Conservation (phyloP, 1,284 basidiomycete genomes). For the Takashimella tepidaria region DNA sequence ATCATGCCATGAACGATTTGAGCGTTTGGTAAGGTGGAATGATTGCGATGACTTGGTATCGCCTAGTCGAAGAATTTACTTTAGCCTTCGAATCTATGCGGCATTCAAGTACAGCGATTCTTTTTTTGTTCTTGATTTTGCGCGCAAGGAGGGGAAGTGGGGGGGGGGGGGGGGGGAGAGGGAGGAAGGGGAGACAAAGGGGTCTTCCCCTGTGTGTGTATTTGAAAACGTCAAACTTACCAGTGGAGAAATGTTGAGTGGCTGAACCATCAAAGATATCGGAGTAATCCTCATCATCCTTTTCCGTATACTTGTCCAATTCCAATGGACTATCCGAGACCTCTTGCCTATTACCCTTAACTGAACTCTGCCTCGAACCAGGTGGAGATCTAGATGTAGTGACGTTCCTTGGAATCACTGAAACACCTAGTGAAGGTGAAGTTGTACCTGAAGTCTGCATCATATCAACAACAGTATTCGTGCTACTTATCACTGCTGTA, state of each 20-base stretch:
- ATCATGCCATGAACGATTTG: constrained; percentile 81
- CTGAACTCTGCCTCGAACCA: constrained; percentile 33
- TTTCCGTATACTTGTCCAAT: constrained; percentile 77
- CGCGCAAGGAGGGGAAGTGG: too few species aligned
- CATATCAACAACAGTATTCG: too few species aligned
- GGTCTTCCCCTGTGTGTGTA: too few species aligned
- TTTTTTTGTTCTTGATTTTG: too few species aligned
- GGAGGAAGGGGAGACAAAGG: background rate
- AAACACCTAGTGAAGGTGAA: constrained; percentile 1
- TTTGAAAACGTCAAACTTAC: constrained; percentile 4
- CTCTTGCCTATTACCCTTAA: constrained; percentile 21
- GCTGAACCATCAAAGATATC: constrained; percentile 64
- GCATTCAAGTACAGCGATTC: too few species aligned
- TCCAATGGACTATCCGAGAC: constrained; percentile 19
- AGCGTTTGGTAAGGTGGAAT: constrained; percentile 65
- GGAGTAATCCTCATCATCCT: constrained; percentile 79
- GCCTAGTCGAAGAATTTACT: constrained; percentile 2
- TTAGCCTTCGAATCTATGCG: too few species aligned
- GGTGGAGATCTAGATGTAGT: constrained; percentile 27
- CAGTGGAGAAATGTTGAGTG: background rate
- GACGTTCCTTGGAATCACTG: background rate
- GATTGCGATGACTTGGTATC: constrained; percentile 17
- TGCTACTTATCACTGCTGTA: too few species aligned
- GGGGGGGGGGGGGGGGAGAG: background rate
- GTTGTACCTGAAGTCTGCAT: too few species aligned